Evolutionary conservation across 176 grass and related monocot species (phyloP), one percentile per base, ranked within the genome.

Genomic region (Aegilops speltoides): DNA sequence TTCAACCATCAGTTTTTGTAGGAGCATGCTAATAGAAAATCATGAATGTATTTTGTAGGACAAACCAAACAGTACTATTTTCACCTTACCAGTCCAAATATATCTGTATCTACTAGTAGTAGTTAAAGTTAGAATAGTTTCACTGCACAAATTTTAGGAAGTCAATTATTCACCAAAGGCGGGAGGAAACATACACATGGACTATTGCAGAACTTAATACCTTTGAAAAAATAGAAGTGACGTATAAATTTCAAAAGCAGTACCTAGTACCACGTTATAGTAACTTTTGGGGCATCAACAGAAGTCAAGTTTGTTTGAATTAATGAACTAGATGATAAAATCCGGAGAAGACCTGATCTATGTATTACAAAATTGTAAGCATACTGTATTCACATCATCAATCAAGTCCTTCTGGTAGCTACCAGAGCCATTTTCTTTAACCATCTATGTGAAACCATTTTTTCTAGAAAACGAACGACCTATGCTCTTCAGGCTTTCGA

Each of bases 191-290:
- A 73, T 65, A 24, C 60, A 70, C 64, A 48, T 24, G 16, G 41
- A 83, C 38, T 41, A 24, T 31, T 87, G 29, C n/a, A 61, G 28
- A 86, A 40, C 72, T 82, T 72, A 86, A 72, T 79, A 83, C 1
- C 11, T 20, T n/a, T 43, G n/a, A 37, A 73, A 57, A 28, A 56
- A 29, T 6, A 1, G 8, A 64, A 45, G 20, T 4, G 17, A 52
- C 19, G 62, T 11, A 52, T 15, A 78, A 64, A 17, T 63, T 76
- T 79, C 60, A 25, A 82, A 15, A 60, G 43, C 3, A 29, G 61
- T 68, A 78, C 16, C 50, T 9, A 22, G 26, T 59, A 31, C 32
- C 22, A 23, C 28, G 22, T 33, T 60, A 61, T 40, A 60, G 7
- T 29, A 73, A 72, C 22, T 41, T 29, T 38, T 75, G 12, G 24